Evolutionary conservation across 805 yeast species (phyloP).

Genomic region (Cyberlindnera veronae): DNA sequence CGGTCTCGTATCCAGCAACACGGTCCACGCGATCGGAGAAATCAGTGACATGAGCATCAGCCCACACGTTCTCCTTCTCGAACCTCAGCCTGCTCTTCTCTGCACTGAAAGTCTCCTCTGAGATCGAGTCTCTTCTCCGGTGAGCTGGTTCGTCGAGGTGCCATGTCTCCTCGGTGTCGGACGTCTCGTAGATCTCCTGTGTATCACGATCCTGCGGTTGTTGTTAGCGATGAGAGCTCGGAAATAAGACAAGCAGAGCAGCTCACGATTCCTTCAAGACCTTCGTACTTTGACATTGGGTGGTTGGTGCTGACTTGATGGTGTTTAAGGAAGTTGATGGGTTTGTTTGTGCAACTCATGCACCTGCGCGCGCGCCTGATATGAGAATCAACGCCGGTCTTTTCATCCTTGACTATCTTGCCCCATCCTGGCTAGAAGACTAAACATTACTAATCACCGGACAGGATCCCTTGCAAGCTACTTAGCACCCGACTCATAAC

Average conservation of each 20-base stretch:
- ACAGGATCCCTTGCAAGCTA: no score
- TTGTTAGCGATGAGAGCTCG: background rate
- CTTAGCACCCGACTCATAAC: no score
- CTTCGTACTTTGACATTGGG: conserved; percentile 18
- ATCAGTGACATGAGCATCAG: conserved; percentile 25
- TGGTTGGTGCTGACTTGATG: no score
- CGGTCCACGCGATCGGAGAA: conserved; percentile 24
- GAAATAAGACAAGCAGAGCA: background rate
- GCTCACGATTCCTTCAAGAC: conserved; percentile 21
- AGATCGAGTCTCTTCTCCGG: conserved; percentile 25
- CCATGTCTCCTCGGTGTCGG: conserved; percentile 34
- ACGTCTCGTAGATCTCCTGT: conserved; percentile 42
- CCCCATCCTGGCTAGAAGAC: no score
- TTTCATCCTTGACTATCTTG: no score
- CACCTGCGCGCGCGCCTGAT: no score
- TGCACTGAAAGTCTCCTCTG: conserved; percentile 15
- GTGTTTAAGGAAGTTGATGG: no score
- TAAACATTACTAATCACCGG: no score
- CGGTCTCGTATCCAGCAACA: conserved; percentile 32
- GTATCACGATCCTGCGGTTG: conserved; percentile 24
- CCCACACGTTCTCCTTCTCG: conserved; percentile 22
- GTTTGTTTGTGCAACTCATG: no score
- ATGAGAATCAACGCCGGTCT: no score
- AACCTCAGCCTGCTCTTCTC: conserved; percentile 26
- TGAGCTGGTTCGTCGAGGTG: background rate